Evolutionary conservation across 176 grass and related monocot species (phyloP), one percentile per base, ranked within the genome.

Genomic region (Luzula sylvatica): DNA sequence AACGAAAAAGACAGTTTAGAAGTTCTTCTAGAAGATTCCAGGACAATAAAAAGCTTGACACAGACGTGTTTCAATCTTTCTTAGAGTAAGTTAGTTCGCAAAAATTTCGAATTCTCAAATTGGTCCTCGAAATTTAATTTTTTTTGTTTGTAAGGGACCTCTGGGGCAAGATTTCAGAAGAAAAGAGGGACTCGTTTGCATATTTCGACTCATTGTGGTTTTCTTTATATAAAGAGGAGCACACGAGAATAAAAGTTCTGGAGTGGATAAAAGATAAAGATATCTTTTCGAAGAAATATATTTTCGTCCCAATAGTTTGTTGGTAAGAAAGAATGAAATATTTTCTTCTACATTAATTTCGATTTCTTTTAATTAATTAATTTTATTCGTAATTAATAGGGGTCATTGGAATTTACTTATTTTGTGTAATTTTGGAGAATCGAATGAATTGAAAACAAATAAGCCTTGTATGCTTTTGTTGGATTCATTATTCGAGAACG

Each of bases 201-300:
- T 98, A 98, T 62, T 74, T 98, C 8, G 92, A 96, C 58, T 86
- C 83, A 6, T 80, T 96, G 64, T 96, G 92, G 92, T 96, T 96
- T 78, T 70, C 56, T 52, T 74, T 88, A 56, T 86, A 96, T 21
- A 68, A 77, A 25, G 22, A 30, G 15, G 71, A 41, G 0, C 8
- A 44, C 18, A 71, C 70, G 52, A 80, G 59, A 71, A 40, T 58
- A 38, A 96, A 79, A 50, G 61, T 96, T 41, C 92, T 96, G 50
- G 72, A 66, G 52, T 96, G 92, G 92, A 90, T 88, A 19, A 86
- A 90, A 38, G 47, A 61, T 26, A 86, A 77, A 65, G 66, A 79
- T 32, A 75, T 86, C 69, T 98, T 90, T 61, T 79, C 92, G 59
- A 86, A 71, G 51, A 55, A 78, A 67, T 89, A 74, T 73, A 75